Percentiles rank a stretch among this genome's conserved stretches.
phyloP scores from a whole-genome alignment of 108 stramenopile species.

The Ochromonas danica region DNA sequence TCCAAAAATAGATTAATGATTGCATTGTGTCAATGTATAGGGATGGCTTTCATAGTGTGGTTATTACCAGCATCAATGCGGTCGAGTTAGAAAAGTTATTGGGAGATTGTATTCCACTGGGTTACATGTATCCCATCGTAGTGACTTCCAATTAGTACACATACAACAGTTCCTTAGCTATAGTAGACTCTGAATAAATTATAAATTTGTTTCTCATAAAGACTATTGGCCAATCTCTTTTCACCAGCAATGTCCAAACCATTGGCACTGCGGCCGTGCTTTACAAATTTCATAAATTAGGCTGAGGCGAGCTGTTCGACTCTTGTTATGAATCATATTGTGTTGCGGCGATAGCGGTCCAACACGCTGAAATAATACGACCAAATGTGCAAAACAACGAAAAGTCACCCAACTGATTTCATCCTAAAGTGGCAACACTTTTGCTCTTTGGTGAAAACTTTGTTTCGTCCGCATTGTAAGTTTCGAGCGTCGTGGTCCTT shows the following conservation, averaged over 20 bases:
- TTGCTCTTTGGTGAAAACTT: background rate
- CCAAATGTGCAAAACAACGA: background rate
- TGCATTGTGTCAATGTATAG: background rate
- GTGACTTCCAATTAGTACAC: background rate
- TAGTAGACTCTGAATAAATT: background rate
- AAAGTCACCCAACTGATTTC: background rate
- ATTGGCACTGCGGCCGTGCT: no score
- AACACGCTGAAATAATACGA: no score
- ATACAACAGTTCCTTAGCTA: background rate
- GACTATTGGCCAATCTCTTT: no score
- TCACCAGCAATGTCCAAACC: no score
- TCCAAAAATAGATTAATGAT: background rate
- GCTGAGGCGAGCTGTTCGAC: no score
- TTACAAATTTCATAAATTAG: no score
- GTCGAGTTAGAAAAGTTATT: background rate
- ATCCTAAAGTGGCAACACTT: background rate
- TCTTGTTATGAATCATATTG: no score
- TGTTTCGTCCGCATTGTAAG: background rate
- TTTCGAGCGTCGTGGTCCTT: background rate
- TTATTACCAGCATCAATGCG: background rate
- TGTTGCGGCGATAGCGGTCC: no score
- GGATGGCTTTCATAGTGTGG: conserved; percentile 5
- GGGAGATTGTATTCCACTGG: conserved; percentile 34
- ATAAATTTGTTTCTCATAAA: background rate
- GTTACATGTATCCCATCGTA: conserved; percentile 26